Percentiles rank a stretch among this genome's conserved stretches.
phyloP scores from a whole-genome alignment of 352 stramenopile genomes.

The Halophytophthora polymorphica region DNA sequence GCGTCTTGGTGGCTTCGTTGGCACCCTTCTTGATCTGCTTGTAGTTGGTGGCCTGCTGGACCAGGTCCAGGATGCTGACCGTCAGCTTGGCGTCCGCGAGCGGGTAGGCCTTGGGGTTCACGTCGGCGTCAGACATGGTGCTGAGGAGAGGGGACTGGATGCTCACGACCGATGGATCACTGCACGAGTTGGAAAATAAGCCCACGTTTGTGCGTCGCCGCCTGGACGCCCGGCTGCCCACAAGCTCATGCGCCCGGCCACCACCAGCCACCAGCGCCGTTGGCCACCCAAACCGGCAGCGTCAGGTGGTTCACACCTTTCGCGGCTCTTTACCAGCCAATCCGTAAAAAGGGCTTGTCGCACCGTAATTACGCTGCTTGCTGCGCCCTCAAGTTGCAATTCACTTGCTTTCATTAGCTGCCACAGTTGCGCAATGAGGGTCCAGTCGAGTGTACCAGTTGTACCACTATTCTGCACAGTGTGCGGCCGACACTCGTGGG shows the following conservation, averaged over 20 bases:
- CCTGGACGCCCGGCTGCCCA: too few relatives aligned
- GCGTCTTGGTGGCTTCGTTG: constrained; percentile 99
- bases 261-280: constrained; percentile 1
- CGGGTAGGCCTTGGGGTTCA: constrained; percentile 97
- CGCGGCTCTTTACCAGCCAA: constrained; percentile 11
- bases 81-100: constrained; percentile 98
- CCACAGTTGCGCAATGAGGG: too few relatives aligned
- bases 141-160: constrained; percentile 29
- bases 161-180: constrained; percentile 90
- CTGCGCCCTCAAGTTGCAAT: neutral
- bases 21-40: constrained; percentile 99
- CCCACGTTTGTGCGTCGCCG: neutral
- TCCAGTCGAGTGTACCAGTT: too few relatives aligned
- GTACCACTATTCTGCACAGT: too few relatives aligned
- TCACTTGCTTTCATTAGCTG: too few relatives aligned
- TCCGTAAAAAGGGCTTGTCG: constrained; percentile 15
- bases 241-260: neutral
- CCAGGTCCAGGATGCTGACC: constrained; percentile 98
- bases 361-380: neutral
- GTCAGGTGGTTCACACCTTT: constrained; percentile 11
- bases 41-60: constrained; percentile 99
- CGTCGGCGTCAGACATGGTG: constrained; percentile 71
- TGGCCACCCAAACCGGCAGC: constrained; percentile 8
- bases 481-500: too few relatives aligned
- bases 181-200: constrained; percentile 50